Evolutionary conservation across 2,329 filamentous ascomycete species (phyloP), one percentile per base, ranked within the genome.

Genomic region (Hyphodiscus sp.): DNA sequence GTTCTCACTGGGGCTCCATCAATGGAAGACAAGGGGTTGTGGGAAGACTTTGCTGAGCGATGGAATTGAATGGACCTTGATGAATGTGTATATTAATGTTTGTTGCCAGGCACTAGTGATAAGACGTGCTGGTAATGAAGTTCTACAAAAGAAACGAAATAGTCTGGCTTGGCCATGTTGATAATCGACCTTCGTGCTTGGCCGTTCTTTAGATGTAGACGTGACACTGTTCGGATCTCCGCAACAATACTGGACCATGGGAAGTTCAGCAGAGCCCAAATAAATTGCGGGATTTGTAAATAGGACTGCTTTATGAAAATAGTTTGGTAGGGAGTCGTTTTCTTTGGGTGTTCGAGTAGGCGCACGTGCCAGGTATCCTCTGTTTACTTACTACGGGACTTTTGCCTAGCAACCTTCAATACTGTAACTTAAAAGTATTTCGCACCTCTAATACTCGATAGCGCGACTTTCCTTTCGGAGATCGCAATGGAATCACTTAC

Each of bases 401-500:
- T n/a, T 38, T 38, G 33, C 33, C 33, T 10, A 38, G 33, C 33
- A 38, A 38, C 33, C 33, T 13, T 26, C 23, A 26, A 26, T 26
- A 26, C 23, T 26, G 23, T 8, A 26, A 26, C 23, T 26, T 4
- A 26, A 26, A 45, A 45, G 43, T 26, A 3, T 4, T 26, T 26
- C 23, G 41, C 41, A 15, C 41, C 16, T 43, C 16, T 7, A 43
- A 43, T 7, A 43, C 16, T n/a, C 19, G 19, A 43, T 7, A 7
- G 41, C 41, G 41, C 41, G 41, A n/a, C 19, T 20, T 41, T 41
- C 7, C 41, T 43, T 13, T 15, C 41, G 15, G 15, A 46, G 20
- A 5, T 11, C 45, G 11, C 33, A 46, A 69, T 69, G 67, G 67
- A 69, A 23, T 55, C 59, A 42, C 80, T 83, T 43, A 86, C 84